Evolutionary conservation across 441 rosid genomes (phyloP), one percentile per base, ranked within the genome.

Genomic region (Biscutella laevigata): DNA sequence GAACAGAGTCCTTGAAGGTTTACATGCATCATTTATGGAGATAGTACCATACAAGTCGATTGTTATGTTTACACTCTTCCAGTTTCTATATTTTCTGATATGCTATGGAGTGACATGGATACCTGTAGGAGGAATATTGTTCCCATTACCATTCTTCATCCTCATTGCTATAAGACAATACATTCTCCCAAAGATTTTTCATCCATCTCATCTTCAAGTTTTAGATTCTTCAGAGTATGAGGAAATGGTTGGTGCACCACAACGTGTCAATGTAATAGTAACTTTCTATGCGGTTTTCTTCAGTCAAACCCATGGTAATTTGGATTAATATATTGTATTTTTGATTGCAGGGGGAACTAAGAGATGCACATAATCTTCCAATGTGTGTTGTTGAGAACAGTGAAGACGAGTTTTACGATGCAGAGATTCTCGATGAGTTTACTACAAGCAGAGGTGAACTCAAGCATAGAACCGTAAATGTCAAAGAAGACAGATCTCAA

Each of bases 91-190:
- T 63, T 59, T 84, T 46, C 53, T 81, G 39, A 42, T 87, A 10
- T 84, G 95, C 64, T 87, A 62, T 24, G 95, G 96, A 28, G 76
- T 81, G 32, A 84, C 92, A 25, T 90, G 98, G 98, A 81, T 86
- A 57, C 96, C 95, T 4, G 70, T 84, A 0, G 95, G 83, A 14
- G 92, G 92, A 24, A 68, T 84, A 25, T 50, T 86, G 65, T 90
- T 86, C 61, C 95, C 94, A 0, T 50, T 90, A 39, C 86, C 87
- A 3, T 82, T 90, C 74, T 79, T 86, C 70, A 42, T 84, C 48
- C 84, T 90, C 30, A 62, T 84, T 45, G 54, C 67, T 62, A 17
- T 86, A 57, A 74, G 98, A 62, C 79, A 79, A 62, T 71, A 70
- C 58, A 43, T 82, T 2, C 82, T 83, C 27, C 96, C 88, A 4